A percentile compares a stretch with the other conserved stretches of the same genome.
phyloP scores from a whole-genome alignment of 352 stramenopile species.

The Pythium guiyangense region DNA sequence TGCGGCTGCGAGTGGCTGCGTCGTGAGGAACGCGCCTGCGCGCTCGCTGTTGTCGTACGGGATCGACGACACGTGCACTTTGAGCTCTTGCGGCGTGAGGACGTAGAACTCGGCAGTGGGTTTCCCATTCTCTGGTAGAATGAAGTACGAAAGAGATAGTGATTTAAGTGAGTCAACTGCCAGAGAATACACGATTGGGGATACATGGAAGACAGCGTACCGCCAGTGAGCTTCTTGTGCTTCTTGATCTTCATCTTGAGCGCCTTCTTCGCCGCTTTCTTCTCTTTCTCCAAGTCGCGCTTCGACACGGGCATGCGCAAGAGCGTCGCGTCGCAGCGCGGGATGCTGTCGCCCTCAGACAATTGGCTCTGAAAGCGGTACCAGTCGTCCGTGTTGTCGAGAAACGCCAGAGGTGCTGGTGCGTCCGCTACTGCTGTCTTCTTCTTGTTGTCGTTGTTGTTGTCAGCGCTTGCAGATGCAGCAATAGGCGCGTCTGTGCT shows the following conservation, averaged over 20 bases:
- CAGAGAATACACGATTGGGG: not conserved
- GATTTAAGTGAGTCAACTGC: not conserved
- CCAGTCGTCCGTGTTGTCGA: slow-evolving; percentile 28
- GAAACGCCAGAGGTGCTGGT: slow-evolving; percentile 22
- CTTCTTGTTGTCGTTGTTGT: not conserved
- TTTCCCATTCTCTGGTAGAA: slow-evolving; percentile 27
- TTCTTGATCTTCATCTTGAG: slow-evolving; percentile 89
- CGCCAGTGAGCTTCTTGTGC: slow-evolving; percentile 67
- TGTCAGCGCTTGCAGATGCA: not conserved
- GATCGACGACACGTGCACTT: slow-evolving; percentile 43
- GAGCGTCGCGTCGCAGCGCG: slow-evolving; percentile 63
- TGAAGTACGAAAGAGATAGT: not conserved
- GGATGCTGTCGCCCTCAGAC: slow-evolving; percentile 73
- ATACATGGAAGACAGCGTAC: slow-evolving; percentile 13
- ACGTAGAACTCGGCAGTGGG: slow-evolving; percentile 77
- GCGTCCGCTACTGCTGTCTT: too few relatives aligned
- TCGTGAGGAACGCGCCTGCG: slow-evolving; percentile 38
- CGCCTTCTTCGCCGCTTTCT: slow-evolving; percentile 69
- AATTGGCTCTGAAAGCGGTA: slow-evolving; percentile 49
- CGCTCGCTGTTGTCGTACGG: slow-evolving; percentile 40
- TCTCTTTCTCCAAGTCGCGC: slow-evolving; percentile 66
- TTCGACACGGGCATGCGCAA: slow-evolving; percentile 72
- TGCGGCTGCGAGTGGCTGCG: slow-evolving; percentile 30
- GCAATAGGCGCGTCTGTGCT: not conserved
- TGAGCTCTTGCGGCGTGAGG: slow-evolving; percentile 48